phyloP scores from a whole-genome alignment of 2,329 filamentous ascomycete species.

The Ophiocordyceps unilateralis region DNA sequence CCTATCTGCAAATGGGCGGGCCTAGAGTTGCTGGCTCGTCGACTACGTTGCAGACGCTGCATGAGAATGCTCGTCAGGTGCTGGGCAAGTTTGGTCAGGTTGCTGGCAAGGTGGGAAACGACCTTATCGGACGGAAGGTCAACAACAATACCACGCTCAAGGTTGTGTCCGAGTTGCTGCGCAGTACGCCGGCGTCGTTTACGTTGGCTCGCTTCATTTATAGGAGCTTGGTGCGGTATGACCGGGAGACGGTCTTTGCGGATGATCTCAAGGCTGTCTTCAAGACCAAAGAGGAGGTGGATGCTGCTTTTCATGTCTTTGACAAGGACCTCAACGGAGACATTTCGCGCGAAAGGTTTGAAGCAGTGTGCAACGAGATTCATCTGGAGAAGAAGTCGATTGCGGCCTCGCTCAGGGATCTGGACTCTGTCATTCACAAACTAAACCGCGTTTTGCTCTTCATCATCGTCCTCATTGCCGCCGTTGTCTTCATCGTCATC shows the following conservation, averaged over 20 bases:
- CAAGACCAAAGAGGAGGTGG: constrained; percentile 66
- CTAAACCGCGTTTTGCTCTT: constrained; percentile 81
- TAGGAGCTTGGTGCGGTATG: constrained; percentile 63
- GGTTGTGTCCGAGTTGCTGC: constrained; percentile 63
- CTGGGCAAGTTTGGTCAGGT: constrained; percentile 71
- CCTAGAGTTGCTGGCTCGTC: constrained; percentile 39
- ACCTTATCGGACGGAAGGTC: constrained; percentile 67
- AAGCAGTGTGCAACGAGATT: constrained; percentile 85
- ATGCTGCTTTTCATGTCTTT: constrained; percentile 79
- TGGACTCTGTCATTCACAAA: constrained; percentile 84
- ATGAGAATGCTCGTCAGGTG: constrained; percentile 57
- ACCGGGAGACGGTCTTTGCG: constrained; percentile 56
- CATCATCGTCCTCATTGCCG: constrained; percentile 61
- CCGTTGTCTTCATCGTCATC: constrained; percentile 77
- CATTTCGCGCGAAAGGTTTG: constrained; percentile 87
- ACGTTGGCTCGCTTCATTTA: constrained; percentile 77
- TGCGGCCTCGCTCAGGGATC: constrained; percentile 81
- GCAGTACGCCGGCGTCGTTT: constrained; percentile 57
- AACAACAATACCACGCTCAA: constrained; percentile 66
- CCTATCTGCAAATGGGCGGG: constrained; percentile 26
- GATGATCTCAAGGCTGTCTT: constrained; percentile 71
- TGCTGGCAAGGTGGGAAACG: constrained; percentile 71
- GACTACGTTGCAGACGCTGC: constrained; percentile 59
- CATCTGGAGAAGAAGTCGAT: constrained; percentile 91
- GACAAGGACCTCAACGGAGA: constrained; percentile 95